A percentile compares a stretch with the other conserved stretches of the same genome.
Conservation (phyloP, 176 grass and related monocot genomes). For the Oryza brachyantha region DNA sequence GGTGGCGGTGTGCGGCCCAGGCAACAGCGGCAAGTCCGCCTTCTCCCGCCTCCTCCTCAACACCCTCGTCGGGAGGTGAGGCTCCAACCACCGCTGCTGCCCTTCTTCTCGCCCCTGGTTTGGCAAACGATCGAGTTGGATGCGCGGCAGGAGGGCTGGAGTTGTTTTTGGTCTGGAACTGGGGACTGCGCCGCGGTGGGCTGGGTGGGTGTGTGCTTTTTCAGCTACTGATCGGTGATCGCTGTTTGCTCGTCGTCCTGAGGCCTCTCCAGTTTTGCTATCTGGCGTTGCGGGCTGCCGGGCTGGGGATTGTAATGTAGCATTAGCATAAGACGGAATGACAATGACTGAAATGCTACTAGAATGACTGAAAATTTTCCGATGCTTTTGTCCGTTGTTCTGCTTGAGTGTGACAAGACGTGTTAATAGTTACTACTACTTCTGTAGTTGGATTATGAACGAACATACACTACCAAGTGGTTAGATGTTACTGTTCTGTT, state of each 20-base stretch:
- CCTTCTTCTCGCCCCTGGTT: no score
- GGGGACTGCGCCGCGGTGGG: neutral
- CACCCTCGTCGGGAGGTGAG: slow-evolving; percentile 54
- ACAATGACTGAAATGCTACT: no score
- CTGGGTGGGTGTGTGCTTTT: neutral
- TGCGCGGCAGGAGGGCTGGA: neutral
- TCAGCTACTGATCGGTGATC: no score
- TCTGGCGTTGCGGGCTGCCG: no score
- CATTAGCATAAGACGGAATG: no score
- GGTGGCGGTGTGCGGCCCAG: slow-evolving; percentile 56
- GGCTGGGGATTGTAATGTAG: no score
- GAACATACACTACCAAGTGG: no score
- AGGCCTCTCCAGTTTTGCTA: no score
- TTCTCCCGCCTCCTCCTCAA: slow-evolving; percentile 75
- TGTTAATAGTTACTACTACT: neutral
- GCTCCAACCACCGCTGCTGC: no score
- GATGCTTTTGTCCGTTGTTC: neutral
- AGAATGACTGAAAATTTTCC: neutral
- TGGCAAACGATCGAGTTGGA: neutral
- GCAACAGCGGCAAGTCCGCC: slow-evolving; percentile 69
- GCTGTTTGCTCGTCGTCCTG: no score
- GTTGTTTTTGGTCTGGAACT: neutral
- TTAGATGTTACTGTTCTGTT: neutral
- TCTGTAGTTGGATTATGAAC: neutral
- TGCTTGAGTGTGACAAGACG: neutral